Base-by-base conservation (phyloP, 2,329 filamentous ascomycete genomes). In the Diplodia corticola region DNA sequence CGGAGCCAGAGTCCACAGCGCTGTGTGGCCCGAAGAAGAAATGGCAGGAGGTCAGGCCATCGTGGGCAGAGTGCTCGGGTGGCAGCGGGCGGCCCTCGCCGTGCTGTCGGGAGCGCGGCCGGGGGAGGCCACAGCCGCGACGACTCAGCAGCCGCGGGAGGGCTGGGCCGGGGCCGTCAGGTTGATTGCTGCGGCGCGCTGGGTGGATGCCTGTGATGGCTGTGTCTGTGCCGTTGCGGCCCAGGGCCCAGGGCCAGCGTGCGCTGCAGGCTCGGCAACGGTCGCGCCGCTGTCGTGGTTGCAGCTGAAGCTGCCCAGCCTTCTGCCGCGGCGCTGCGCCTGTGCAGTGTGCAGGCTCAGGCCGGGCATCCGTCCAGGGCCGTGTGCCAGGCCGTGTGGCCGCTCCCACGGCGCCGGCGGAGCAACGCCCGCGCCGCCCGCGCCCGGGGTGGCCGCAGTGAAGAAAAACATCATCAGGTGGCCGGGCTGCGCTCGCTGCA, bases 11-110 rank as follows among this genome's bases (percentile, higher is more conserved):
- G n/a, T 3, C 37, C 37, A 59, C 57, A 12, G 20, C 44, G 15
- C 20, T 12, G 37, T 26, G 55, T 24, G 20, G 40, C 40, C 22
- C 20, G 44, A 60, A 37, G 44, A 60, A 37, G 35, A 60, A 60
- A 60, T 60, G 48, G 55, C 55, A 60, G 55, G 55, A 60, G 55
- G 55, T 60, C 55, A 60, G 55, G 55, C 55, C 55, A 60, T 60
- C 55, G 37, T 60, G 37, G 55, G 37, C 37, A 60, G 55, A 60
- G 55, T 6, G 55, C 24, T 60, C 55, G 55, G 55, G 55, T 60
- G 55, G 37, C 55, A 60, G 55, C 55, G 55, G 55, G 55, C 55
- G 55, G 55, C 55, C 55, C 40, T 60, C 55, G 37, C 55, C 55
- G 55, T 13, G 37, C 55, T 46, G 55, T 60, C 55, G 55, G 55